Evolutionary conservation across 352 stramenopile genomes (phyloP), one percentile per base, ranked within the genome.

Genomic region (Globisporangium orthogonon): DNA sequence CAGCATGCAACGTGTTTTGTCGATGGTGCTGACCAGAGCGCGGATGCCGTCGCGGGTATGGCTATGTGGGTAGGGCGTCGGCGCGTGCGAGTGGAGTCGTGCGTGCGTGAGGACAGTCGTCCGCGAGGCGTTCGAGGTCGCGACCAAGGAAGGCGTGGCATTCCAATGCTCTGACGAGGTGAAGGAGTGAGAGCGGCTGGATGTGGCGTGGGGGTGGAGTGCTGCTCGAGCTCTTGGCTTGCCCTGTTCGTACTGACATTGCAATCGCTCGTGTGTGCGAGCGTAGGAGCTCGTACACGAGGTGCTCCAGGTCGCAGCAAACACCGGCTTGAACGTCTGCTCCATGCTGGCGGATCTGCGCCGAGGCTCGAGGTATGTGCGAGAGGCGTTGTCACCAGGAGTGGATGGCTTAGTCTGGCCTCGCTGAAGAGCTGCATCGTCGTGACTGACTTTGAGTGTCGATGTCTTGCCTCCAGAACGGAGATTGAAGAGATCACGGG

Each of bases 401-500:
- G 35, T 55, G 14, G 13, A 9, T 48, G n/a, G 40, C 30, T 11
- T 9, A 9, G 7, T 40, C 6, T 7, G 35, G 13, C 13, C 7
- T 5, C 35, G 35, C 7, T 40, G 35, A 40, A 40, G 35, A 11
- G 7, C 31, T 35, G 35, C 33, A 17, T 47, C 14, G 9, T 47
- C 29, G 7, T 53, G 17, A 49, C 28, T 44, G 9, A 43, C 7
- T 15, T 49, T 18, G 4, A 17, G 17, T 43, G 54, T 53, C 44
- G 18, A 17, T 60, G 4, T 39, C 39, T 7, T 46, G 40, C 3
- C 33, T n/a, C 51, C 43, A 86, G 73, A 53, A 93, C 83, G 1
- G 83, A 93, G 67, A 84, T 93, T 33, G 78, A 86, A 13, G 76
- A 76, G 7, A 87, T 93, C 54, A 89, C 70, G 33, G 83, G 82